phyloP scores from a whole-genome alignment of 768 basidiomycete genomes.

The Tephrocybe sp. region DNA sequence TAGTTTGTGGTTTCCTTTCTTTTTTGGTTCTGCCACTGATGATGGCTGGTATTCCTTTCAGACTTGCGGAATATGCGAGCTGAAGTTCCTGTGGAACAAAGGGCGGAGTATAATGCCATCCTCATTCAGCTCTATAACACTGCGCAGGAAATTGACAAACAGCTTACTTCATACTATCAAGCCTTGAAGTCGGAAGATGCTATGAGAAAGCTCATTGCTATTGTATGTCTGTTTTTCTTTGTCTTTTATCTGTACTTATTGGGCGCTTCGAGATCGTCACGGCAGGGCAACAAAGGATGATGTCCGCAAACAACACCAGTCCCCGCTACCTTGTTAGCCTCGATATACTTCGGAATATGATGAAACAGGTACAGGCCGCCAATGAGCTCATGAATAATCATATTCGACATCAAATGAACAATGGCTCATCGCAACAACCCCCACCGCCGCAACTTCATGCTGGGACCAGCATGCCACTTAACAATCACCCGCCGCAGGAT shows the following conservation, averaged over 20 bases:
- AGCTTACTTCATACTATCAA: conserved; percentile 45
- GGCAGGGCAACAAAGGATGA: conserved; percentile 42
- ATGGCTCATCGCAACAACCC: conserved; percentile 12
- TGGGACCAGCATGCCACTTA: conserved; percentile 7
- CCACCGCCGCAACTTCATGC: conserved; percentile 11
- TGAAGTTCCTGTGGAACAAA: conserved; percentile 53
- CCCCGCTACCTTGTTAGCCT: conserved; percentile 43
- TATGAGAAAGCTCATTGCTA: conserved; percentile 50
- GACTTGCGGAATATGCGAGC: conserved; percentile 33
- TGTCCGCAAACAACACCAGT: conserved; percentile 32
- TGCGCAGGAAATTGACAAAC: conserved; percentile 48
- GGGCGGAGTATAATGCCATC: conserved; percentile 48
- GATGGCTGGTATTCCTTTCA: conserved; percentile 14
- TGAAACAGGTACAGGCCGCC: conserved; percentile 18
- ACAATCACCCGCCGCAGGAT: conserved; percentile 9
- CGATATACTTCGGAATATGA: conserved; percentile 43
- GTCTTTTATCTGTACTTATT: conserved; percentile 7
- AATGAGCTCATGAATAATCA: conserved; percentile 7
- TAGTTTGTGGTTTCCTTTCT: conserved; percentile 7
- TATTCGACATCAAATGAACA: conserved; percentile 21
- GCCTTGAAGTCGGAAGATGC: conserved; percentile 47
- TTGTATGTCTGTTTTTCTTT: conserved; percentile 41
- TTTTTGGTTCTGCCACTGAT: neutral
- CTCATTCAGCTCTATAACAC: conserved; percentile 50
- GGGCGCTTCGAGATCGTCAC: conserved; percentile 37